Evolutionary conservation across 208 protist species (phyloP).

Genomic region (Angomonas deanei): DNA sequence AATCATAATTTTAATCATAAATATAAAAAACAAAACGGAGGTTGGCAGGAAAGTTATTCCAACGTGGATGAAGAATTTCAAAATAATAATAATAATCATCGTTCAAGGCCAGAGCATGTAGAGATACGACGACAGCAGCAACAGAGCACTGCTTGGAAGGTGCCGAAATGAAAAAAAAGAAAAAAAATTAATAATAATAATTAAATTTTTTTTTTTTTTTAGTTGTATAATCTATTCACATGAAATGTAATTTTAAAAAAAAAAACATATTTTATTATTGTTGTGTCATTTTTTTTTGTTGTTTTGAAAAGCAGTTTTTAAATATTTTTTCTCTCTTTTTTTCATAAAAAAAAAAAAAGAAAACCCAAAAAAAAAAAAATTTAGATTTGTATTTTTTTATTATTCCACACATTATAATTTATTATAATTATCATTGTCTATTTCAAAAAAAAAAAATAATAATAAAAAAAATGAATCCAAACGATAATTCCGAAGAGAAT

Average conservation of each 20-base stretch:
- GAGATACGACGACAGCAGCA: background rate
- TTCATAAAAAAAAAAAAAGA: no score
- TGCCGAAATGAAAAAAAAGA: background rate
- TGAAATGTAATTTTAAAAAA: no score
- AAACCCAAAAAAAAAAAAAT: no score
- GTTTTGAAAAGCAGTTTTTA: no score
- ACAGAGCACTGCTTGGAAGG: background rate
- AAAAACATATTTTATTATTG: no score
- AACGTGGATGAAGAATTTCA: background rate
- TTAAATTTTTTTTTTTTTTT: constrained; percentile 5
- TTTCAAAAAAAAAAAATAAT: background rate
- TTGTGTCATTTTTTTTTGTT: no score
- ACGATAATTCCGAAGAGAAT: constrained; percentile 1
- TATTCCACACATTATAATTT: no score
- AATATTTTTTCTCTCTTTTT: no score
- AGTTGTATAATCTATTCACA: background rate
- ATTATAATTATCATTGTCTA: no score
- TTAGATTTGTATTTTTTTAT: no score
- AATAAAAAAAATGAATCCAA: constrained; percentile 1
- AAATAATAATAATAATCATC: constrained; percentile 3
- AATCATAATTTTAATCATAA: background rate
- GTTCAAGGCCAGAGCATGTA: background rate
- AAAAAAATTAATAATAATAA: background rate
- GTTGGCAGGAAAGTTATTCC: background rate
- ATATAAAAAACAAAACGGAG: background rate